Evolutionary conservation across 306 rosid species (phyloP).

Genomic region (Arachis stenosperma): DNA sequence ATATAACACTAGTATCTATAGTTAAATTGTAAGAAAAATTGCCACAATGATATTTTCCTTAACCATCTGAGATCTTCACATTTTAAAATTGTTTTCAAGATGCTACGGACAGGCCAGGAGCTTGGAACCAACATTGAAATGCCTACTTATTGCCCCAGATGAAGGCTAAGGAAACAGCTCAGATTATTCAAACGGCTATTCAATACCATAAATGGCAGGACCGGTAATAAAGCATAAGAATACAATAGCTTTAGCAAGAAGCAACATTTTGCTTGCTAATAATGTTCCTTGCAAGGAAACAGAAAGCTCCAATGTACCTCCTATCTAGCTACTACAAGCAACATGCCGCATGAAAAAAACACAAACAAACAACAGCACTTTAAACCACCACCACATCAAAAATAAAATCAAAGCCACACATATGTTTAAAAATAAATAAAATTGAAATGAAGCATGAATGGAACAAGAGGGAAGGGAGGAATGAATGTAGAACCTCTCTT

Average conservation of each 20-base stretch:
- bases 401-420: not conserved
- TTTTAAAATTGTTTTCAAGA: not conserved
- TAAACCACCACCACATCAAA: constrained; percentile 16
- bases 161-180: not conserved
- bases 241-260: not conserved
- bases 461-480: not conserved
- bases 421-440: not conserved
- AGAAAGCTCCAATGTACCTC: not conserved
- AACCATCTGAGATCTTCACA: not conserved
- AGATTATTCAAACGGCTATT: constrained; percentile 8
- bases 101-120: too few relatives aligned
- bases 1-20: not conserved
- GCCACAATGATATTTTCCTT: not conserved
- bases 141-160: too few relatives aligned
- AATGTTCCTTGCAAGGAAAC: not conserved
- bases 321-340: not conserved
- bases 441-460: not conserved
- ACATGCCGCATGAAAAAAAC: constrained; percentile 15
- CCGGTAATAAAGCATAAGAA: not conserved
- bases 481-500: constrained; percentile 61
- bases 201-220: not conserved
- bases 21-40: not conserved
- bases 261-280: too few relatives aligned
- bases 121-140: not conserved
- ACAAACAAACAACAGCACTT: not conserved